Evolutionary conservation across 1,139 yeast species (phyloP).

Genomic region (Chernovozyma aurita): DNA sequence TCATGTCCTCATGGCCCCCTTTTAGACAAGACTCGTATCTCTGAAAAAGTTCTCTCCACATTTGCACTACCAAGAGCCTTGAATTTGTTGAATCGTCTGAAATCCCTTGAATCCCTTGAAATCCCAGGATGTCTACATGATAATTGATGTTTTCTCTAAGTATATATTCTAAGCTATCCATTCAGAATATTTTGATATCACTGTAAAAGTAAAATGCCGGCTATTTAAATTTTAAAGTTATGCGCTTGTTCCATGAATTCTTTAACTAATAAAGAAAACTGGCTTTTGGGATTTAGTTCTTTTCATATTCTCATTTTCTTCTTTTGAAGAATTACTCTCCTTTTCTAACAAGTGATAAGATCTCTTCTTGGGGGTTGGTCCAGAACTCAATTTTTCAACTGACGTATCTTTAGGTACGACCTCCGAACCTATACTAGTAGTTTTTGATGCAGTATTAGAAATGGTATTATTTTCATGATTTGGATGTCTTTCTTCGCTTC

Average conservation of each 20-base stretch:
- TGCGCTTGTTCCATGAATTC: too few relatives aligned
- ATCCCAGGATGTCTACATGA: too few relatives aligned
- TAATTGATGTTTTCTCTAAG: not conserved
- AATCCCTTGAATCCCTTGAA: too few relatives aligned
- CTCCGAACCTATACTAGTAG: too few relatives aligned
- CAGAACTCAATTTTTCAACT: too few relatives aligned
- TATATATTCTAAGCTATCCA: not conserved
- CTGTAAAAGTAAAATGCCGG: not conserved
- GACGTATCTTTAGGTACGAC: too few relatives aligned
- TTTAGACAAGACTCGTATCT: too few relatives aligned
- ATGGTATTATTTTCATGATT: not conserved
- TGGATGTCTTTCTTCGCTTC: not conserved
- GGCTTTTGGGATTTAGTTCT: slow-evolving; percentile 18
- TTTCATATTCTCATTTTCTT: slow-evolving; percentile 13
- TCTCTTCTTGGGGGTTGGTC: slow-evolving; percentile 4
- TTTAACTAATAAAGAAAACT: slow-evolving; percentile 14
- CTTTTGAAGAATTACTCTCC: not conserved
- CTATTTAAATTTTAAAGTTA: not conserved
- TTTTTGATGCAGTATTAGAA: not conserved
- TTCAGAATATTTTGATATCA: not conserved
- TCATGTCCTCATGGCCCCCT: too few relatives aligned
- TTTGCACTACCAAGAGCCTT: too few relatives aligned
- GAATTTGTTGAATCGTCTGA: too few relatives aligned
- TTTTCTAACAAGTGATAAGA: slow-evolving; percentile 4
- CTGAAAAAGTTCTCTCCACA: too few relatives aligned